Conservation (phyloP, 257 asterid species). For the Solanum sejunctum region DNA sequence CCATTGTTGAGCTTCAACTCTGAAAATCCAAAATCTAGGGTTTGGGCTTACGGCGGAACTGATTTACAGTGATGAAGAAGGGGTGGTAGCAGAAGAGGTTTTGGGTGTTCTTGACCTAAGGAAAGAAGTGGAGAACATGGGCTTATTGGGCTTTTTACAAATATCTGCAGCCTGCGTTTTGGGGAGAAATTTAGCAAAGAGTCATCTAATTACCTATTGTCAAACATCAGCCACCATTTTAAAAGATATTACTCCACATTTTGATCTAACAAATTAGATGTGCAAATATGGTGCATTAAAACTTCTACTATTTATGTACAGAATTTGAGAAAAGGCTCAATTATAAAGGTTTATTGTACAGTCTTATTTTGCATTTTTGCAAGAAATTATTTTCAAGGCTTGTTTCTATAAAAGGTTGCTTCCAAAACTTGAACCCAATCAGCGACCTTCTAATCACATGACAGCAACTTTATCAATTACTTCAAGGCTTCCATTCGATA, state of each 20-base stretch:
- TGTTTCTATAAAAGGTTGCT: no score
- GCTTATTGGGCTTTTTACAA: neutral
- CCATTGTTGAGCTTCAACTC: conserved; percentile 25
- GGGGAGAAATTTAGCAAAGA: neutral
- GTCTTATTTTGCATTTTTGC: no score
- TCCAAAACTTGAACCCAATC: no score
- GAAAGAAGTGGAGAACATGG: neutral
- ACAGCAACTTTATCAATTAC: no score
- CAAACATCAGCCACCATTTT: neutral
- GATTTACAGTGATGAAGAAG: neutral
- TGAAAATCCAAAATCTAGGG: neutral
- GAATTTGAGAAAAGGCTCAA: no score
- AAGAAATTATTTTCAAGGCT: no score
- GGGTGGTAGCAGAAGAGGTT: neutral
- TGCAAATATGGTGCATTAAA: no score
- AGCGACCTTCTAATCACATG: no score
- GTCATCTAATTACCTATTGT: neutral
- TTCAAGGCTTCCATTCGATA: no score
- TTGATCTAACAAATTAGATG: no score
- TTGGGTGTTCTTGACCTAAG: neutral
- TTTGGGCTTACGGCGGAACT: neutral
- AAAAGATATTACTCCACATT: neutral
- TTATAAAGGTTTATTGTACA: no score
- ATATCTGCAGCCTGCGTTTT: neutral
- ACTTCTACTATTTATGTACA: fast-evolving